Evolutionary conservation across 345 rosid genomes (phyloP), one percentile per base, ranked within the genome.

Genomic region (Camelina neglecta): DNA sequence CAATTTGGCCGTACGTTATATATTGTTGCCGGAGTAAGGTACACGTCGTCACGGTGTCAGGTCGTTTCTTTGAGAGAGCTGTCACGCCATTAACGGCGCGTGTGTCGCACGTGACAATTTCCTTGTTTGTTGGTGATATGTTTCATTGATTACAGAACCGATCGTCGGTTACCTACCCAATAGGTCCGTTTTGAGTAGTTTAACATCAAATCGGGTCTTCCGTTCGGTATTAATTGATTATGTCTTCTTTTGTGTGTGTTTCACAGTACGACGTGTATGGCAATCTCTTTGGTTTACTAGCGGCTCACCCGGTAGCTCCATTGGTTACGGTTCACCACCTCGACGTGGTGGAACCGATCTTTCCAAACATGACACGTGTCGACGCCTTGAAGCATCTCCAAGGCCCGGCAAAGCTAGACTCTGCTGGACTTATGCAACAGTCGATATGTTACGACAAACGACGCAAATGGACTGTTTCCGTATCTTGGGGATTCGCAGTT

Each of bases 231-330:
- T n/a, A 60, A 35, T 50, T 47, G 39, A 16, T 20, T 29, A 2
- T 5, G 33, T 36, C 49, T 71, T 36, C 41, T 55, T 15, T 18
- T 71, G 65, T 47, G 41, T 41, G 10, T 16, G 36, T 33, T 33
- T 62, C 42, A 26, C 96, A 95, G 99, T 95, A 92, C 77, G 99
- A 95, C 67, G 99, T 95, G 48, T 92, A 90, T 65, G 99, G 99
- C 36, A 88, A 92, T 85, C 81, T 95, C 50, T 89, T 95, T 63
- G 99, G 99, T 15, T 89, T 95, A 60, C 91, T 95, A 24, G 97
- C 97, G 2, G 89, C 99, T 1, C 99, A 95, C 79, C 99, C 99
- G 0, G 87, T 95, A 11, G 67, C 96, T 0, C 99, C 99, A 3
- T 67, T 95, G 64, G 97, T 90, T 48, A 88, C 99, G 2, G 76